A percentile compares a stretch with the other conserved stretches of the same genome.
These are phyloP conservation scores for Phytophthora colocasiae DNA, from an alignment of 352 stramenopile species.

Conservation along the genomic window DNA sequence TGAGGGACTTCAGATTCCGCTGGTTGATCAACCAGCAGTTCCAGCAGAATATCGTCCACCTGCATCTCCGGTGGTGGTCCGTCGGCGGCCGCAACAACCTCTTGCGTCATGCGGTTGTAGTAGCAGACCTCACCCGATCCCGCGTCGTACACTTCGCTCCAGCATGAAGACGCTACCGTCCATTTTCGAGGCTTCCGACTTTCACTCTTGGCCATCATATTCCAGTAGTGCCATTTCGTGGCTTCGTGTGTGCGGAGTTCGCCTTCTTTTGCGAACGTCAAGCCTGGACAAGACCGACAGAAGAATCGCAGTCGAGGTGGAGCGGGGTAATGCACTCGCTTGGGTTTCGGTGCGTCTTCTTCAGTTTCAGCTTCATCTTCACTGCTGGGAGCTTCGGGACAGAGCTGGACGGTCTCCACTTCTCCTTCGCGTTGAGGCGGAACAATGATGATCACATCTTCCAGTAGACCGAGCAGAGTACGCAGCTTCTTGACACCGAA, in stretches of 20 bases:
- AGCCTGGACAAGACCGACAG: constrained; percentile 69
- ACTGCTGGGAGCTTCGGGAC: constrained; percentile 39
- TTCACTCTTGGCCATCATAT: constrained; percentile 50
- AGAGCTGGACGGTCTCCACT: constrained; percentile 70
- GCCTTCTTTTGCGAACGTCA: constrained; percentile 65
- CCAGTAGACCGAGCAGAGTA: constrained; percentile 62
- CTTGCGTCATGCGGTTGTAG: constrained; percentile 75
- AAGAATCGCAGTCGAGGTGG: constrained; percentile 57
- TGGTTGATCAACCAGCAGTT: constrained; percentile 53
- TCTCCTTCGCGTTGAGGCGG: constrained; percentile 56
- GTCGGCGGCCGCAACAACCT: constrained; percentile 56
- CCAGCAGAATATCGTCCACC: constrained; percentile 72
- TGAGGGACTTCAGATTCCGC: background rate
- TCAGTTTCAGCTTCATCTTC: constrained; percentile 39
- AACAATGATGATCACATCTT: constrained; percentile 62
- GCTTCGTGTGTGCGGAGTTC: constrained; percentile 71
- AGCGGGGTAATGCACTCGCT: constrained; percentile 37
- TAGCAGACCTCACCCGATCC: constrained; percentile 67
- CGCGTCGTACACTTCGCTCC: constrained; percentile 78
- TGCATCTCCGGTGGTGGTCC: constrained; percentile 70
- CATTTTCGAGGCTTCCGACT: constrained; percentile 51
- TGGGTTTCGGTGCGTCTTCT: constrained; percentile 20
- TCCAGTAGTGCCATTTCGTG: constrained; percentile 88
- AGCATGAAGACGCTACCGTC: constrained; percentile 71
- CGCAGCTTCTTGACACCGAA: constrained; percentile 86